Base-by-base conservation (phyloP, 768 basidiomycete genomes). In the Lactarius psammicola region DNA sequence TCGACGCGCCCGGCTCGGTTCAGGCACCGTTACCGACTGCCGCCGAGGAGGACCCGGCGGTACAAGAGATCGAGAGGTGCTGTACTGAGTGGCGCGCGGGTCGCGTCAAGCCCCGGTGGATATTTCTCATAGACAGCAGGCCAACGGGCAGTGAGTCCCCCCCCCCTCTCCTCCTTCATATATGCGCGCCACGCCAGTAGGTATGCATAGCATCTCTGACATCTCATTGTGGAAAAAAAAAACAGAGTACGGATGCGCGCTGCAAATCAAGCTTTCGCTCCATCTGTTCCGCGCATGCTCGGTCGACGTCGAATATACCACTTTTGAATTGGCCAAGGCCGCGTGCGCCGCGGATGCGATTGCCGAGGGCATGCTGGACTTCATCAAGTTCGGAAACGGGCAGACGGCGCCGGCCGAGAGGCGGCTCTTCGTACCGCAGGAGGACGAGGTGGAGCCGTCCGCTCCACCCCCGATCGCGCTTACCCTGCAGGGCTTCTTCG, bases 401-500 rank as follows among this genome's bases (percentile, higher is more conserved):
- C 84, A 85, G 69, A 77, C 74, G 0, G 74, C 72, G 20, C 81
- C 80, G 4, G 66, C 76, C 3, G 73, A 75, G 64, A 11, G 18
- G 53, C 40, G 33, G 56, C 26, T 61, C 63, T 33, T 61, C 23
- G 13, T 61, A 2, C 15, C 56, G 11, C 60, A 57, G 38, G 68
- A 56, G 30, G 66, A 72, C 46, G 71, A 63, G 13, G 31, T 56
- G 30, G 28, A 62, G 18, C n/a, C n/a, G n/a, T 17, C 58, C 36
- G 13, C 71, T 55, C 44, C 60, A 42, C 63, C 68, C 30, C 64
- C 63, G 8, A 33, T 61, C 59, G 63, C 62, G 18, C 64, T 56
- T 64, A 78, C 81, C 0, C 74, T 90, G 1, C 85, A 87, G 66
- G 74, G 74, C 1, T 90, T 86, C 73, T 87, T 82, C 70, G 87